These are phyloP conservation scores for Oenanthe sinensis DNA, from an alignment of 129 eudicot species.

Conservation along the genomic window DNA sequence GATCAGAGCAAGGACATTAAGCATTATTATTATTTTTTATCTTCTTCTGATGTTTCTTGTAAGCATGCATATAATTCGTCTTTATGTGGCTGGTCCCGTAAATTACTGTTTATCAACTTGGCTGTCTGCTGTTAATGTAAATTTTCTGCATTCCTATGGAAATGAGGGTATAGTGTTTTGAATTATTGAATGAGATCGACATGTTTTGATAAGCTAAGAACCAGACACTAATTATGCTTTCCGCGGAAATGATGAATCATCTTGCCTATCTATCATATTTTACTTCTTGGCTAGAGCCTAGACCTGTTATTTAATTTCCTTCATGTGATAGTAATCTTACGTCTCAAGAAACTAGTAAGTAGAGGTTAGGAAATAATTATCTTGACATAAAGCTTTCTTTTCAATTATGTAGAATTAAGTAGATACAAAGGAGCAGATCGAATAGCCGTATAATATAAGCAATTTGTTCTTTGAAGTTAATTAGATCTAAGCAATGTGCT, in stretches of 20 bases:
- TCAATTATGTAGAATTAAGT: neutral
- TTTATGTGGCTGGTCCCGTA: constrained; percentile 29
- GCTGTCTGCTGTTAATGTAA: constrained; percentile 19
- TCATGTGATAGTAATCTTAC: neutral
- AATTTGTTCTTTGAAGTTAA: neutral
- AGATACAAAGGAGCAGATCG: neutral
- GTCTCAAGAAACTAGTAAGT: neutral
- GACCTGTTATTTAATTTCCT: neutral
- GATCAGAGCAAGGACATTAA: constrained; percentile 21
- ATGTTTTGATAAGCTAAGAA: neutral
- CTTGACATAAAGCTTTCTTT: neutral
- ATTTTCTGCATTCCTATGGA: constrained; percentile 16
- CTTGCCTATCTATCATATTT: constrained; percentile 1
- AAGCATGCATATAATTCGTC: constrained; percentile 15
- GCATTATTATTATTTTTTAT: constrained; percentile 4
- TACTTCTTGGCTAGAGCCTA: no score
- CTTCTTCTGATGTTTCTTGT: constrained; percentile 15
- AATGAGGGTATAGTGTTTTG: neutral
- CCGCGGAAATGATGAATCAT: neutral
- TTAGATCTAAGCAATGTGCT: neutral
- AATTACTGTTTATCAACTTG: constrained; percentile 12
- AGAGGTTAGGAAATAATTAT: neutral
- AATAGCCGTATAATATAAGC: neutral
- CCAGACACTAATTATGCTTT: constrained; percentile 4
- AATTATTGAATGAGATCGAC: constrained; percentile 7